Conservation (phyloP, 2,329 filamentous ascomycete genomes). For the Lojkania enalia region DNA sequence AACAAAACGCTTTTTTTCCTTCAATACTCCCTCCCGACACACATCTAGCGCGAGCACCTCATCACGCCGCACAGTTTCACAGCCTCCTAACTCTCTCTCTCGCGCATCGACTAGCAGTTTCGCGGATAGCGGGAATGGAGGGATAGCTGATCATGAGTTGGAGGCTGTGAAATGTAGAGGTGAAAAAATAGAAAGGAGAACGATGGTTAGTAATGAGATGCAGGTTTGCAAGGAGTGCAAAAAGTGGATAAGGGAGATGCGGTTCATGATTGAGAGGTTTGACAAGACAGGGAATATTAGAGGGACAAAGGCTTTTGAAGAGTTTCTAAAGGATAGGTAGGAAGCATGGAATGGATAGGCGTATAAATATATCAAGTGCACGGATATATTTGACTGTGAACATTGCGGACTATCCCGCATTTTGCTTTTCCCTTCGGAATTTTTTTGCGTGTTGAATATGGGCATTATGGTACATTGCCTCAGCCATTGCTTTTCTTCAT, state of each 20-base stretch:
- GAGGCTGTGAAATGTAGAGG: conserved; percentile 22
- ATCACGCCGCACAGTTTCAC: conserved; percentile 3
- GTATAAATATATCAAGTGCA: too few species aligned
- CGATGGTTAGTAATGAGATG: conserved; percentile 26
- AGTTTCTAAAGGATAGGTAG: conserved; percentile 32
- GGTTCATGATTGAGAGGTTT: conserved; percentile 33
- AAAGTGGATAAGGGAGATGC: conserved; percentile 33
- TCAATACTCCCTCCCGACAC: neutral
- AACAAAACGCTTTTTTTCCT: conserved; percentile 19
- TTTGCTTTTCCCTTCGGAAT: too few species aligned
- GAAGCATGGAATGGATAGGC: too few species aligned
- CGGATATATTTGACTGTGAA: too few species aligned
- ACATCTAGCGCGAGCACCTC: neutral
- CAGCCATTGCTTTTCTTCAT: too few species aligned
- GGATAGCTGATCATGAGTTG: conserved; percentile 26
- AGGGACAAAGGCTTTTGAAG: conserved; percentile 34
- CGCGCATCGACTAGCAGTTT: conserved; percentile 3
- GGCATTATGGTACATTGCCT: too few species aligned
- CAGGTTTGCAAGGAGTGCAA: conserved; percentile 35
- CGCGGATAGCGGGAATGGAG: neutral
- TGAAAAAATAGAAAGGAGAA: conserved; percentile 19
- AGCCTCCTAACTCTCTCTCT: conserved; percentile 1
- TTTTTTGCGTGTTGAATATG: too few species aligned
- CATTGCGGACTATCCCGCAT: too few species aligned
- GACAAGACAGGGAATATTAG: conserved; percentile 35